These are phyloP conservation scores for Phoma sp. DNA, from an alignment of 2,329 filamentous ascomycete species.

Conservation along the genomic window DNA sequence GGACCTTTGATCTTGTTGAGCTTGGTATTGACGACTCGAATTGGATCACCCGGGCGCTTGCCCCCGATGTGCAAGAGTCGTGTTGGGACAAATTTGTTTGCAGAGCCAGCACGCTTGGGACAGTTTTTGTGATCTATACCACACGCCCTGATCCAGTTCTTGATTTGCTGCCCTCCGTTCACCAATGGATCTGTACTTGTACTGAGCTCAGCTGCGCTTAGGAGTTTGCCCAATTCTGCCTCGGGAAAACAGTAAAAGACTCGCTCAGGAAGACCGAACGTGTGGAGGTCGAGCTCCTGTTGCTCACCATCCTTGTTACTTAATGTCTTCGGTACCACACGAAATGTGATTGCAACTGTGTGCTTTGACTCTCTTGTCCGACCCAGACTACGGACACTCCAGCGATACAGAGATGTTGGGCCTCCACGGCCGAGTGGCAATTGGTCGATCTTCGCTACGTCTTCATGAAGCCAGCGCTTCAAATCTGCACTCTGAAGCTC, in stretches of 20 bases:
- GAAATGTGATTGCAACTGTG: slow-evolving; percentile 29
- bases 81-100: slow-evolving; percentile 25
- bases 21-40: slow-evolving; percentile 29
- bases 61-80: slow-evolving; percentile 29
- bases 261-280: background rate
- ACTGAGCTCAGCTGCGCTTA: background rate
- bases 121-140: slow-evolving; percentile 25
- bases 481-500: too few relatives aligned
- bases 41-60: background rate
- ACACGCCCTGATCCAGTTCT: slow-evolving; percentile 29
- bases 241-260: background rate
- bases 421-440: too few relatives aligned
- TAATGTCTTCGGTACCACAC: slow-evolving; percentile 18
- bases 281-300: too few relatives aligned
- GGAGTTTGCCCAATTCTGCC: background rate
- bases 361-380: slow-evolving; percentile 24
- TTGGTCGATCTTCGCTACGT: too few relatives aligned
- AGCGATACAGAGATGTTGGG: too few relatives aligned
- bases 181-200: slow-evolving; percentile 6
- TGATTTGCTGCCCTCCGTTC: slow-evolving; percentile 14
- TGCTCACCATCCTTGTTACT: background rate
- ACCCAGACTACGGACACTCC: slow-evolving; percentile 26
- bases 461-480: too few relatives aligned
- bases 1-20: slow-evolving; percentile 19
- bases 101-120: slow-evolving; percentile 9